phyloP scores from a whole-genome alignment of 2,329 filamentous ascomycete species.

The Fusarium paranaense region DNA sequence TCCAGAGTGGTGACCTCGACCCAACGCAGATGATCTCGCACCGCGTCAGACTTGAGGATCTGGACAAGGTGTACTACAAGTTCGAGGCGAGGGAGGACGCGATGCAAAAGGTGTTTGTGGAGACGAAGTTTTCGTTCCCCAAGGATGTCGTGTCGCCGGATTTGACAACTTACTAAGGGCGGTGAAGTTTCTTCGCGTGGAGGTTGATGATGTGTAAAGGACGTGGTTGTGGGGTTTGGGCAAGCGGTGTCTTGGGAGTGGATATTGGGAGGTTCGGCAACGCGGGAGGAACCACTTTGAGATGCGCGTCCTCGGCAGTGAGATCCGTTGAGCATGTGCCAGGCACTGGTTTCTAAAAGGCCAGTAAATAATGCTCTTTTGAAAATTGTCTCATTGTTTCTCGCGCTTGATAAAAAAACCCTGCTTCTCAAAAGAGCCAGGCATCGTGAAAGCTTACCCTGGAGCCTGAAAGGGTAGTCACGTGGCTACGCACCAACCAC shows the following conservation, averaged over 20 bases:
- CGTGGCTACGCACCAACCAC: constrained; percentile 3
- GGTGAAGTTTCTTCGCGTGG: background rate
- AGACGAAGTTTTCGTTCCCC: constrained; percentile 68
- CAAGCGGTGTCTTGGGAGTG: background rate
- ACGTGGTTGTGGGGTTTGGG: background rate
- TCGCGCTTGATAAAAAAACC: background rate
- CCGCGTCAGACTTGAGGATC: constrained; percentile 79
- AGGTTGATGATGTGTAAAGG: background rate
- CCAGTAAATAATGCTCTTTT: background rate
- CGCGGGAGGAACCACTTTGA: background rate
- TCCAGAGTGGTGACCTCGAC: constrained; percentile 76
- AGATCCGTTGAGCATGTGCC: background rate
- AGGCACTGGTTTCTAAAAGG: background rate
- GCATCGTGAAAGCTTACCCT: constrained; percentile 18
- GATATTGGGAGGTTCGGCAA: background rate
- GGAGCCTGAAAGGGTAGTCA: background rate
- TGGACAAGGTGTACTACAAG: constrained; percentile 73
- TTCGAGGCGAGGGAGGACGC: constrained; percentile 72
- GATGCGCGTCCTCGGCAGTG: background rate
- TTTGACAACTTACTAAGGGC: constrained; percentile 30
- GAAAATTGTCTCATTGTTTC: background rate
- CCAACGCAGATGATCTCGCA: constrained; percentile 86
- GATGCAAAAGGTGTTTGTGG: constrained; percentile 84
- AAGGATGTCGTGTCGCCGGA: constrained; percentile 42
- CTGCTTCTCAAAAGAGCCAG: background rate